Conservation (phyloP, 2,329 filamentous ascomycete species). For the Exutisphaerella laricina region DNA sequence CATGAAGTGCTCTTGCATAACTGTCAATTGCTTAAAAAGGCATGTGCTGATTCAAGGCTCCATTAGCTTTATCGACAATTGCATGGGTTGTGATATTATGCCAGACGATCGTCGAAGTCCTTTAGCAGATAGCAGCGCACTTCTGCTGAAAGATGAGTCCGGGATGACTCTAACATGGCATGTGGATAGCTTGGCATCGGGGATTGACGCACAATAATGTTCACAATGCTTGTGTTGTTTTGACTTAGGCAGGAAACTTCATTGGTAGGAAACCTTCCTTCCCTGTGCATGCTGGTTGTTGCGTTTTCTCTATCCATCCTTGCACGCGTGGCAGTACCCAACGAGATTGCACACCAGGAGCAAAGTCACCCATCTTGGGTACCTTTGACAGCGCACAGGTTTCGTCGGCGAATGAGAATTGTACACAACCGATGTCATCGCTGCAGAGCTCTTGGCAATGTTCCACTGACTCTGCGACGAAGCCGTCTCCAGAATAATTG, state of each 20-base stretch:
- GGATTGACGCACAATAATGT: no score
- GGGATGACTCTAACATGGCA: no score
- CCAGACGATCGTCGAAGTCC: no score
- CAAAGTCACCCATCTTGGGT: conserved; percentile 14
- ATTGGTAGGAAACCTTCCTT: background rate
- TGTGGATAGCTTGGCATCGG: no score
- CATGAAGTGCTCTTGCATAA: no score
- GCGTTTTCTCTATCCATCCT: conserved; percentile 9
- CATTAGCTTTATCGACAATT: no score
- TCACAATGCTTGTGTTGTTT: no score
- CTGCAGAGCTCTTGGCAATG: conserved; percentile 13
- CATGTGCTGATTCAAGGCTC: no score
- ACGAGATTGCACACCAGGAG: conserved; percentile 9
- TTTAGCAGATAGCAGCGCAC: no score
- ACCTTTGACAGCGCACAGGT: conserved; percentile 11
- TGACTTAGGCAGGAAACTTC: background rate
- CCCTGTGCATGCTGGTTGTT: conserved; percentile 1
- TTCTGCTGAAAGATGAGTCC: no score
- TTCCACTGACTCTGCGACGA: conserved; percentile 6
- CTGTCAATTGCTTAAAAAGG: no score
- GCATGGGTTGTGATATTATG: no score
- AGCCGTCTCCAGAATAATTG: conserved; percentile 16
- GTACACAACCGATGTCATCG: conserved; percentile 13
- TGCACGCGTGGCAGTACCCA: conserved; percentile 18
- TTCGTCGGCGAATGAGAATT: conserved; percentile 14